Conservation (phyloP, 208 protist species). For the Trypanosomatidae sp. region DNA sequence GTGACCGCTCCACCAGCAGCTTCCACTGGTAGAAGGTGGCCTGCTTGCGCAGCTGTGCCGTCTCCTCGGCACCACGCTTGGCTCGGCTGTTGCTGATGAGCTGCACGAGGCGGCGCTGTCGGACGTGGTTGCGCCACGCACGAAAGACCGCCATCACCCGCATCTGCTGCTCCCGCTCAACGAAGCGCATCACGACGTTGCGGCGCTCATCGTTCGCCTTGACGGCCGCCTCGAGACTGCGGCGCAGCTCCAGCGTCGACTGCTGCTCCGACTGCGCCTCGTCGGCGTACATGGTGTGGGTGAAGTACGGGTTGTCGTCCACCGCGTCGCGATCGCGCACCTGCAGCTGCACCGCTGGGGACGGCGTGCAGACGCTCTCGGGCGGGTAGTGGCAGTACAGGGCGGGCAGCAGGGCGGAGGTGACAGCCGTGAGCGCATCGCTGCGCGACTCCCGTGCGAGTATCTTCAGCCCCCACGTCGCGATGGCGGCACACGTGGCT, state of each 20-base stretch:
- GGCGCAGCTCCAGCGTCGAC: constrained; percentile 31
- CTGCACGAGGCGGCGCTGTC: constrained; percentile 28
- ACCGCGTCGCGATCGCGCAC: constrained; percentile 42
- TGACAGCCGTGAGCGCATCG: constrained; percentile 32
- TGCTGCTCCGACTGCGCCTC: constrained; percentile 41
- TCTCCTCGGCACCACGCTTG: constrained; percentile 28
- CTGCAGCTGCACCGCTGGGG: constrained; percentile 58
- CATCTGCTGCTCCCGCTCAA: constrained; percentile 22
- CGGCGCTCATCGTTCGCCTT: constrained; percentile 47
- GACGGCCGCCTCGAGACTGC: constrained; percentile 38
- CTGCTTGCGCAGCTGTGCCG: constrained; percentile 28
- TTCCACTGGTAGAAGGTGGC: constrained; percentile 74
- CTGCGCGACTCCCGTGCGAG: constrained; percentile 32
- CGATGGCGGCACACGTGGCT: constrained; percentile 46
- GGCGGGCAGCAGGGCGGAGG: constrained; percentile 62
- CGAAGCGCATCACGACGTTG: constrained; percentile 31
- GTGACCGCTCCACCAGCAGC: constrained; percentile 58
- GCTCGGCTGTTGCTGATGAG: constrained; percentile 40
- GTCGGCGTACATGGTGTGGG: constrained; percentile 81
- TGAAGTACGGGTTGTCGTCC: constrained; percentile 78
- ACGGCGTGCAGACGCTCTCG: constrained; percentile 29
- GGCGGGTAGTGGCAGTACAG: constrained; percentile 73
- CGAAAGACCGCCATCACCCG: constrained; percentile 40
- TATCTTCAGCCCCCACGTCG: constrained; percentile 75
- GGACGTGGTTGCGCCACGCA: constrained; percentile 53